These are phyloP conservation scores for Anacardium occidentale DNA, from an alignment of 345 rosid genomes.

Conservation along the genomic window DNA sequence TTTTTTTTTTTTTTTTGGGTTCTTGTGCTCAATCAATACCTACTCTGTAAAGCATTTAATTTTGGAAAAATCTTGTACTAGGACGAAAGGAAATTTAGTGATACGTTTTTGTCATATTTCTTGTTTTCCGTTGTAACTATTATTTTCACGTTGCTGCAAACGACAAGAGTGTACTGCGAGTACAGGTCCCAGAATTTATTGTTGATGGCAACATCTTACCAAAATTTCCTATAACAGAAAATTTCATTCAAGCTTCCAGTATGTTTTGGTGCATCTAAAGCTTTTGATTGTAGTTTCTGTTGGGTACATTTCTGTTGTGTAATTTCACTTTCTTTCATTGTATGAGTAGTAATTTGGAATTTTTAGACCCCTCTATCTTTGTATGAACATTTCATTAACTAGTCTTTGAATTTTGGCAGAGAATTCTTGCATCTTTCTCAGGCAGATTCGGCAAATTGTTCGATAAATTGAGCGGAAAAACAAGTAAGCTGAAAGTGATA, in stretches of 20 bases:
- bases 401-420: slow-evolving; percentile 27
- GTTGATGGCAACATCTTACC: slow-evolving; percentile 22
- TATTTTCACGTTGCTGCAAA: slow-evolving; percentile 7
- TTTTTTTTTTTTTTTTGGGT: neutral
- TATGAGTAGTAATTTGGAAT: neutral
- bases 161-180: neutral
- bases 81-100: neutral
- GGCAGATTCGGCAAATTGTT: slow-evolving; percentile 38
- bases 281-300: slow-evolving; percentile 10
- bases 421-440: slow-evolving; percentile 37
- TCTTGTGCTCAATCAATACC: neutral
- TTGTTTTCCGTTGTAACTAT: slow-evolving; percentile 7
- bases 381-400: neutral
- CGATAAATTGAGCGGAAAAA: slow-evolving; percentile 8
- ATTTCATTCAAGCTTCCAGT: slow-evolving; percentile 10
- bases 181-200: slow-evolving; percentile 23
- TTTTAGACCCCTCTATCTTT: neutral
- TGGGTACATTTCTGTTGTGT: neutral
- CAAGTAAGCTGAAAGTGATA: slow-evolving; percentile 38
- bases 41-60: neutral
- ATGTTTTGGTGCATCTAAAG: slow-evolving; percentile 14
- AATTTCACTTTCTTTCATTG: neutral
- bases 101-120: slow-evolving; percentile 4
- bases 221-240: slow-evolving; percentile 1
- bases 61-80: neutral